These are phyloP conservation scores for Neurospora sp. DNA, from an alignment of 495 filamentous ascomycete species.

Conservation along the genomic window DNA sequence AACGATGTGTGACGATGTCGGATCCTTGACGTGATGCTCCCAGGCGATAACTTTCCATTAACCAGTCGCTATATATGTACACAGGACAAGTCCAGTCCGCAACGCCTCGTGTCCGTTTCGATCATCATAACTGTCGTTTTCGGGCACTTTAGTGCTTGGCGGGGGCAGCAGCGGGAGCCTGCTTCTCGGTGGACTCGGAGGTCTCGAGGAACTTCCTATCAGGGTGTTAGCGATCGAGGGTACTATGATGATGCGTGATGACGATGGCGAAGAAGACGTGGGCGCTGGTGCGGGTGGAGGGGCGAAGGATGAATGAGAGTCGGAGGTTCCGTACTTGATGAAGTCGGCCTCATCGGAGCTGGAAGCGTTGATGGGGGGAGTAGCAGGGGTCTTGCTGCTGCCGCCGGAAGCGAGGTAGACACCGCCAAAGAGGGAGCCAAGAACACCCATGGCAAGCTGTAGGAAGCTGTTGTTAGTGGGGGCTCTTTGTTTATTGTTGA, in stretches of 20 bases:
- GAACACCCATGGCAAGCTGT: slow-evolving; percentile 80
- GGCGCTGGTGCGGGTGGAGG: background rate
- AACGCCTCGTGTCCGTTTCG: background rate
- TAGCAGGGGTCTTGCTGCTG: slow-evolving; percentile 49
- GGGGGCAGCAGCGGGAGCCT: slow-evolving; percentile 16
- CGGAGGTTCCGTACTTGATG: slow-evolving; percentile 67
- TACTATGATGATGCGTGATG: background rate
- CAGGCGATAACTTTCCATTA: slow-evolving; percentile 11
- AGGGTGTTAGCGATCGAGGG: slow-evolving; percentile 17
- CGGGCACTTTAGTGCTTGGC: slow-evolving; percentile 42
- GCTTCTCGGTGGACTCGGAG: slow-evolving; percentile 60
- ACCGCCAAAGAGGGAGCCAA: slow-evolving; percentile 55
- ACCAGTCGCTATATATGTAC: slow-evolving; percentile 18
- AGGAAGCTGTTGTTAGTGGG: background rate
- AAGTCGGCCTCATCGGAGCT: slow-evolving; percentile 94
- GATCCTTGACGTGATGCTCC: background rate
- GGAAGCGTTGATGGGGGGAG: slow-evolving; percentile 76
- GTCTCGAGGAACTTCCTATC: slow-evolving; percentile 70
- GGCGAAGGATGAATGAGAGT: background rate
- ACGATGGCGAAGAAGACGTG: background rate
- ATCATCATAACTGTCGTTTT: slow-evolving; percentile 9
- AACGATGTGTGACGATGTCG: background rate
- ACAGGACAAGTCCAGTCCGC: slow-evolving; percentile 9
- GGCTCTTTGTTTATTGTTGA: background rate
- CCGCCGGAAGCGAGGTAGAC: slow-evolving; percentile 46